phyloP scores from a whole-genome alignment of 2,329 filamentous ascomycete species.

The Penicillium sp. region DNA sequence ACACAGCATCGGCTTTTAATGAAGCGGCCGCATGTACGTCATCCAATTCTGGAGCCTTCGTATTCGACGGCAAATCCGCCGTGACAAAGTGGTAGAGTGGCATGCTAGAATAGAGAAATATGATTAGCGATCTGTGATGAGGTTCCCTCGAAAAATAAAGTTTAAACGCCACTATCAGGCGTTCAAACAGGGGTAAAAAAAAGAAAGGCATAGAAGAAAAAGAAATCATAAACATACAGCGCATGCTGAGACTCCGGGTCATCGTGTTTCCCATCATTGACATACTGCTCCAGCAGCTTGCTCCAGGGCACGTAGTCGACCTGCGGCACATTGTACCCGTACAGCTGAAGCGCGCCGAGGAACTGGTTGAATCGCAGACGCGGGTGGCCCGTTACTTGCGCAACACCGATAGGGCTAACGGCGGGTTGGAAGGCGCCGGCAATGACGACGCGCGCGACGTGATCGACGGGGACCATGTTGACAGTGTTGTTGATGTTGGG shows the following conservation, averaged over 20 bases:
- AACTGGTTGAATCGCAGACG: slow-evolving; percentile 78
- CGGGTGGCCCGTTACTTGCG: slow-evolving; percentile 80
- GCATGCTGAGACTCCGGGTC: slow-evolving; percentile 69
- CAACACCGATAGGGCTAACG: slow-evolving; percentile 61
- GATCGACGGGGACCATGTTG: slow-evolving; percentile 85
- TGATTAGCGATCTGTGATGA: not conserved
- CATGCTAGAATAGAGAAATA: slow-evolving; percentile 46
- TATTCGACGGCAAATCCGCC: slow-evolving; percentile 70
- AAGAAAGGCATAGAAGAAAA: not conserved
- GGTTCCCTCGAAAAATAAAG: not conserved
- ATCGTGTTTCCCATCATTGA: slow-evolving; percentile 61
- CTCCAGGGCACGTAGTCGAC: slow-evolving; percentile 73
- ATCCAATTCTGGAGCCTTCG: slow-evolving; percentile 74
- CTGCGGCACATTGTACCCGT: slow-evolving; percentile 73
- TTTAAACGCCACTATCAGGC: not conserved
- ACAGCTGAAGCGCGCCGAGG: slow-evolving; percentile 70
- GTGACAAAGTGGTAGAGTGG: slow-evolving; percentile 77
- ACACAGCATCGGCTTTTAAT: slow-evolving; percentile 65
- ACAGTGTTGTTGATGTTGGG: slow-evolving; percentile 84
- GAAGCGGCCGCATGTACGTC: slow-evolving; percentile 70
- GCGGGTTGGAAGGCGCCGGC: slow-evolving; percentile 72
- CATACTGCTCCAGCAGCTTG: slow-evolving; percentile 68
- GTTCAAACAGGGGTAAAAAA: not conserved
- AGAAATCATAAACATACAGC: slow-evolving; percentile 49
- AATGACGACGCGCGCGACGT: slow-evolving; percentile 80